Evolutionary conservation across 73 alveolate genomes (phyloP).

Genomic region (Symbiodinium pilosum): DNA sequence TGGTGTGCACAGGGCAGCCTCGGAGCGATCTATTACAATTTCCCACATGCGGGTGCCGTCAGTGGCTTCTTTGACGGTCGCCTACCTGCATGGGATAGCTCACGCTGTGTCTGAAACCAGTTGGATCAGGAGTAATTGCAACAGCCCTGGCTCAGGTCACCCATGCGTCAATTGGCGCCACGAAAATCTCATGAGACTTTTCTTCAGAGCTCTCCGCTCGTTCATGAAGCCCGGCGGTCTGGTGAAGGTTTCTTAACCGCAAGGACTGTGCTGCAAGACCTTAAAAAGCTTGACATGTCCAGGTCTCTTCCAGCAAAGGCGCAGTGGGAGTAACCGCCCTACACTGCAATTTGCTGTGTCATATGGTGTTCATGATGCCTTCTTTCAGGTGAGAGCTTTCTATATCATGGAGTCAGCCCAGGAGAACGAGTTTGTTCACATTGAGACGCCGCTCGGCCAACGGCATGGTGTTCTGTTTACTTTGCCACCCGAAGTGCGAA

Average conservation of each 20-base stretch:
- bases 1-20: conserved; percentile 44
- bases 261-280: not conserved
- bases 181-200: conserved; percentile 86
- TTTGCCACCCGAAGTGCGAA: no score
- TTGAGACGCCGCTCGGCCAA: conserved; percentile 33
- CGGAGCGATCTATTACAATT: conserved; percentile 69
- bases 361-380: not conserved
- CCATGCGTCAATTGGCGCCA: conserved; percentile 91
- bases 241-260: conserved; percentile 26
- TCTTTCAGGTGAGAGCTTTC: conserved; percentile 20
- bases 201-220: conserved; percentile 65
- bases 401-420: conserved; percentile 77
- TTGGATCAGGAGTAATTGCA: not conserved
- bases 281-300: not conserved
- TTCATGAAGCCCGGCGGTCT: conserved; percentile 88
- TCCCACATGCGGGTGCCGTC: conserved; percentile 83
- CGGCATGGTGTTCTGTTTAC: no score
- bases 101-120: not conserved
- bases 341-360: not conserved
- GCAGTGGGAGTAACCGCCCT: conserved; percentile 23
- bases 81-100: not conserved
- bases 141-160: no score
- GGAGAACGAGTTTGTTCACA: conserved; percentile 78
- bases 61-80: conserved; percentile 57
- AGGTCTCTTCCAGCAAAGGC: conserved; percentile 68